These are phyloP conservation scores for Podila horticola DNA, from an alignment of 192 early-diverging fungal genomes.

Conservation along the genomic window DNA sequence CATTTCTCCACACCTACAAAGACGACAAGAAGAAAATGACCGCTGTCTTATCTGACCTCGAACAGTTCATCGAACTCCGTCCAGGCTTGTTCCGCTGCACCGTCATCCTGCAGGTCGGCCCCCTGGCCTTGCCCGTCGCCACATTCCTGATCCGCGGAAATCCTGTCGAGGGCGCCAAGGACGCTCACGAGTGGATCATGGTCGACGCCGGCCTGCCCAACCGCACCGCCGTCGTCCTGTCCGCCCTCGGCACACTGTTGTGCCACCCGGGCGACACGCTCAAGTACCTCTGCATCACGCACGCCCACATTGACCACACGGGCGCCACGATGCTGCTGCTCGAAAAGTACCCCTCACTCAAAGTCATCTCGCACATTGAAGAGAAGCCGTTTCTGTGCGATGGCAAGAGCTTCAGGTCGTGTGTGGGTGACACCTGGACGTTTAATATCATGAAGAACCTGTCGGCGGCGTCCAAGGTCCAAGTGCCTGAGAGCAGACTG, in stretches of 20 bases:
- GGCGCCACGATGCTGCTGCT: slow-evolving; percentile 32
- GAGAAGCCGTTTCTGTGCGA: slow-evolving; percentile 48
- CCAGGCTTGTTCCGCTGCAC: slow-evolving; percentile 44
- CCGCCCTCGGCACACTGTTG: slow-evolving; percentile 30
- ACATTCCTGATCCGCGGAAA: slow-evolving; percentile 31
- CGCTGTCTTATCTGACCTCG: slow-evolving; percentile 30
- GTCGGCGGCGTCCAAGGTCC: slow-evolving; percentile 29
- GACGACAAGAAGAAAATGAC: slow-evolving; percentile 11
- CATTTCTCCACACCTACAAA: not conserved
- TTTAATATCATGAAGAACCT: slow-evolving; percentile 36
- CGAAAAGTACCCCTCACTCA: slow-evolving; percentile 34
- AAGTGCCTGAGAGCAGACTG: slow-evolving; percentile 14
- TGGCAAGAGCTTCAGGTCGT: slow-evolving; percentile 18
- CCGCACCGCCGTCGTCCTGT: slow-evolving; percentile 18
- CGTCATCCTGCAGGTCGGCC: slow-evolving; percentile 22
- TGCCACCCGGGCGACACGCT: slow-evolving; percentile 34
- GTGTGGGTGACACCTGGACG: slow-evolving; percentile 28
- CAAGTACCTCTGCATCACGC: slow-evolving; percentile 49
- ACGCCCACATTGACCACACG: slow-evolving; percentile 50
- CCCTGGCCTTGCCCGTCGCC: slow-evolving; percentile 13
- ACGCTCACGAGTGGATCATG: slow-evolving; percentile 35
- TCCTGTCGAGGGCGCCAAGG: not conserved
- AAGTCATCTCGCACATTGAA: slow-evolving; percentile 32
- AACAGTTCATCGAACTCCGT: slow-evolving; percentile 37
- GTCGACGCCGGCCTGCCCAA: slow-evolving; percentile 36